phyloP scores from a whole-genome alignment of 108 stramenopile species.

The Hondaea fermentalgiana region DNA sequence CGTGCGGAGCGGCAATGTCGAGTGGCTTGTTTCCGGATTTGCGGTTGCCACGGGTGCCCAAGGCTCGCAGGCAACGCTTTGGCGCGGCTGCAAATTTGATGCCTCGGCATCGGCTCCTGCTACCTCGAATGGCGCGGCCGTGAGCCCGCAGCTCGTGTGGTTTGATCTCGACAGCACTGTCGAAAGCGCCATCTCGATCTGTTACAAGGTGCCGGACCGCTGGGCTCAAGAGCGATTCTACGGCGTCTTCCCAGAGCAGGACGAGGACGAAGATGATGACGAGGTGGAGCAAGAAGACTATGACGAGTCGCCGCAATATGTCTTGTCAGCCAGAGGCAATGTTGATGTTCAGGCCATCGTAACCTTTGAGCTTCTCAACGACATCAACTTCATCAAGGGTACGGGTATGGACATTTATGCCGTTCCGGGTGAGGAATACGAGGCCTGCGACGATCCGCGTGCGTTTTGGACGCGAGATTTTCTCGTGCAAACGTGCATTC shows the following conservation, averaged over 20 bases:
- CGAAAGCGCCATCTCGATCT: not conserved
- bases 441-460: conserved; percentile 6
- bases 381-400: conserved; percentile 5
- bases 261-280: not conserved
- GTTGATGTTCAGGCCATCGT: not conserved
- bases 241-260: not conserved
- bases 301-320: not conserved
- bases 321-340: not conserved
- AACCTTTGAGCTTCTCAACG: conserved; percentile 14
- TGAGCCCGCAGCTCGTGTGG: not conserved
- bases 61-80: not conserved
- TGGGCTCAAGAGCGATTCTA: not conserved
- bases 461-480: not conserved
- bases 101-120: not conserved
- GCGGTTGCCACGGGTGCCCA: not conserved
- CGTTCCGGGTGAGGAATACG: not conserved
- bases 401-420: conserved; percentile 1
- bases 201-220: not conserved
- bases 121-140: too few relatives aligned
- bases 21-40: conserved; percentile 7
- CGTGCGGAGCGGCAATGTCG: not conserved
- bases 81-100: not conserved
- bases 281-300: not conserved
- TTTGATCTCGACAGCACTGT: not conserved
- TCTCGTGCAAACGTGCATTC: not conserved